Evolutionary conservation across 768 basidiomycete species (phyloP), one percentile per base, ranked within the genome.

Genomic region (Boletus sensibilis): DNA sequence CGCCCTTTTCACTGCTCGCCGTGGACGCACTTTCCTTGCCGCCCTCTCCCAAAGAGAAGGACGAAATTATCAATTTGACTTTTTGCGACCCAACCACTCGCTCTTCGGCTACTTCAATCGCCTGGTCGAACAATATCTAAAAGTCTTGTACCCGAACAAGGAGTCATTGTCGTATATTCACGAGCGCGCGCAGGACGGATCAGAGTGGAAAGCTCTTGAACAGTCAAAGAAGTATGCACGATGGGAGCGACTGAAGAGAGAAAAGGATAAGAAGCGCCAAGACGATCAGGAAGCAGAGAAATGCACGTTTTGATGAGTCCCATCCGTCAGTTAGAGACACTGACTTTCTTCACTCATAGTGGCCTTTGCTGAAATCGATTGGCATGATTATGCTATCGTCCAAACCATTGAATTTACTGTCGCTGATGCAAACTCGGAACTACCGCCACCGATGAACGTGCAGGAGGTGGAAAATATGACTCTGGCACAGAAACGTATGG

Each of bases 311-410:
- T 31, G 21, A 21, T 34, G 27, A 12, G 6, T 16, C 3, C 13
- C 5, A 14, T 42, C 18, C 11, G 7, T 20, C n/a, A 16, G 8
- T 53, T 14, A 3, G 20, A 23, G 14, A 42, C 20, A 31, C 54
- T 58, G 52, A 63, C 60, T 23, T 29, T 27, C 21, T 51, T 41
- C 49, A n/a, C 39, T 55, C 50, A 7, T 57, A 89, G 91, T 86
- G 73, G 96, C 95, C 5, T 95, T 97, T 67, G 92, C 94, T 42
- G 92, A 95, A 69, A 98, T 99, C 64, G 97, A 99, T 69, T 99
- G 97, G 97, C 94, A 99, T 67, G 97, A 98, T 69, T 98, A 97
- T 75, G 93, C 94, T 39, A 92, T 97, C 53, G 97, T 98, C 7
- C 94, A 98, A 69, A 97, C 94, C 20, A 94, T 97, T 64, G 97